Evolutionary conservation across 1,139 yeast species (phyloP).

Genomic region (Protomyces arabidopsidicola): DNA sequence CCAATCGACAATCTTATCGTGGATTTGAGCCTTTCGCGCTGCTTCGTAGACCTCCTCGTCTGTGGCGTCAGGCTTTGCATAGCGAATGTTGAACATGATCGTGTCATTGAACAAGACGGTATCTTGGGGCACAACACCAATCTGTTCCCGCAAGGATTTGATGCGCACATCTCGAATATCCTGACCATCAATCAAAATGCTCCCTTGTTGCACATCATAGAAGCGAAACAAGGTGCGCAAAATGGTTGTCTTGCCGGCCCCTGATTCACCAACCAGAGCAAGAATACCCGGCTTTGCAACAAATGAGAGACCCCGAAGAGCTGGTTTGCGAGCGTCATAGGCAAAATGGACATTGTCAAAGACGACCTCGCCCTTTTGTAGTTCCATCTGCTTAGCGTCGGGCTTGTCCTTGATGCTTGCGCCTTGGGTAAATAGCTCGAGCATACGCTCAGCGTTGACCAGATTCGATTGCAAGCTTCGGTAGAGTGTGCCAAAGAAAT

Average conservation of each 20-base stretch:
- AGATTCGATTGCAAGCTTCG: slow-evolving; percentile 33
- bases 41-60: slow-evolving; percentile 66
- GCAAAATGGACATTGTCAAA: slow-evolving; percentile 93
- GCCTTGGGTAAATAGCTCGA: slow-evolving; percentile 30
- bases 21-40: slow-evolving; percentile 65
- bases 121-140: slow-evolving; percentile 97
- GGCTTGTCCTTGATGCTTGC: slow-evolving; percentile 30
- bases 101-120: slow-evolving; percentile 93
- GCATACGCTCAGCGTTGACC: slow-evolving; percentile 33
- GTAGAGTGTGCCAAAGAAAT: slow-evolving; percentile 32
- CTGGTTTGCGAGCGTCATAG: slow-evolving; percentile 81
- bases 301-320: slow-evolving; percentile 71
- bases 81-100: slow-evolving; percentile 77
- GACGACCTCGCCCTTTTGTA: slow-evolving; percentile 53
- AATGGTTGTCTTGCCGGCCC: slow-evolving; percentile 89
- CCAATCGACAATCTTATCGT: slow-evolving; percentile 55
- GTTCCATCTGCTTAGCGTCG: slow-evolving; percentile 53
- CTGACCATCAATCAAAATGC: slow-evolving; percentile 82
- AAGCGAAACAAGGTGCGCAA: slow-evolving; percentile 79
- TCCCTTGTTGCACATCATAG: slow-evolving; percentile 75
- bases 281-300: slow-evolving; percentile 88
- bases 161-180: slow-evolving; percentile 73
- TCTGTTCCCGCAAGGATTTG: slow-evolving; percentile 63
- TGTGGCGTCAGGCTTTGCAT: slow-evolving; percentile 71
- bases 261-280: slow-evolving; percentile 87